These are phyloP conservation scores for Fusarium sp. DNA, from an alignment of 2,329 filamentous ascomycete genomes.

Conservation along the genomic window DNA sequence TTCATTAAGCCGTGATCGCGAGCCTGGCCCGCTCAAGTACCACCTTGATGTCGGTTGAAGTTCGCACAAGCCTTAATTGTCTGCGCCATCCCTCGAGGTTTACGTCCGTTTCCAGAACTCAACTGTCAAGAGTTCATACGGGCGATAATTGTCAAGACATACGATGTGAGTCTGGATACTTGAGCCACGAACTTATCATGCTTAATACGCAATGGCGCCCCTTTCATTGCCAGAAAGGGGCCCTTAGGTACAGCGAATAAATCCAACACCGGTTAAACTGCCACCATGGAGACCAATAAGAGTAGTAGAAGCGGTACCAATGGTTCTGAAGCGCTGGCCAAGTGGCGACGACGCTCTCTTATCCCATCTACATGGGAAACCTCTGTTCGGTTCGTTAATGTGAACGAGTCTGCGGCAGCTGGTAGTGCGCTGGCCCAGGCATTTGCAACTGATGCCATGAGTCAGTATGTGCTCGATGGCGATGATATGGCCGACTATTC, in stretches of 20 bases:
- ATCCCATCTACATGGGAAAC: conserved; percentile 67
- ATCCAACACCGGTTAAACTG: conserved; percentile 45
- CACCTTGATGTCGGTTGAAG: conserved; percentile 72
- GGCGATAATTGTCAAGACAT: conserved; percentile 69
- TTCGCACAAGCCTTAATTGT: conserved; percentile 68
- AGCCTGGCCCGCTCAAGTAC: conserved; percentile 53
- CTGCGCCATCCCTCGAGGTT: conserved; percentile 69
- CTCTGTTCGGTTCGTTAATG: conserved; percentile 72
- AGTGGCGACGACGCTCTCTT: conserved; percentile 59
- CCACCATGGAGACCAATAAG: conserved; percentile 61
- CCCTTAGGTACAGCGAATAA: conserved; percentile 40
- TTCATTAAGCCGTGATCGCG: conserved; percentile 39
- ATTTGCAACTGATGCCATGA: conserved; percentile 81
- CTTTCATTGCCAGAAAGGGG: conserved; percentile 38
- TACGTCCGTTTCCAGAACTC: conserved; percentile 69
- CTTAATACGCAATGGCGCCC: conserved; percentile 43
- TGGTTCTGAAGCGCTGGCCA: conserved; percentile 45
- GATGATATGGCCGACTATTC: conserved; percentile 74
- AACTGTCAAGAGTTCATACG: conserved; percentile 67
- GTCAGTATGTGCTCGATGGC: conserved; percentile 80
- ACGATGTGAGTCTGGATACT: conserved; percentile 56
- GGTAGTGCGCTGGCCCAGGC: conserved; percentile 80
- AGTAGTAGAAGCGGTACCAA: conserved; percentile 33
- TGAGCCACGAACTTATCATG: conserved; percentile 28
- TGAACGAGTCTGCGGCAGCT: conserved; percentile 78